Base-by-base conservation (phyloP, 805 yeast species). In the Metschnikowia henanensis region DNA sequence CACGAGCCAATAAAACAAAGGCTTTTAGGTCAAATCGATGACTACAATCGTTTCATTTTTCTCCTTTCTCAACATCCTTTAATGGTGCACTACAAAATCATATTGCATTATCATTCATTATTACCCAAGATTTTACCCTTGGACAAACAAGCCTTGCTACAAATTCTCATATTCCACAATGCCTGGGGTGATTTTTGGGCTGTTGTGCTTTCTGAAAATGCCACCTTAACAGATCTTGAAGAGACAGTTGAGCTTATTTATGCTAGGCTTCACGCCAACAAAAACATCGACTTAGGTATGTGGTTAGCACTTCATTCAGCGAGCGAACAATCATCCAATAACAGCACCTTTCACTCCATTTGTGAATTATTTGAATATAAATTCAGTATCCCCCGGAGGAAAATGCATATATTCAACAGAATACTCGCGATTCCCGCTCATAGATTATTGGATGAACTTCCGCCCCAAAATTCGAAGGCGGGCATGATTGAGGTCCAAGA, bases 141-240 rank as follows among this genome's bases (percentile, higher is more conserved):
- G 29, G 56, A 49, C 17, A 49, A 47, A 7, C 44, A 53, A 36
- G 52, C 56, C 20, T 45, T 65, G 6, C 45, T 65, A n/a, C 50
- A 55, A 23, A 40, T 66, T 21, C 51, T 71, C 19, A 45, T 62
- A n/a, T 66, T 53, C 38, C 72, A 69, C 50, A 56, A 58, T 35
- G 53, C 53, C 30, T 70, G 59, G 57, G 50, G 45, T 6, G 51
- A 49, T 12, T 57, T 65, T 37, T 71, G 75, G 75, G 45, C 47
- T 8, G 41, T 62, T 10, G 52, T 60, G 28, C 31, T 65, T 2
- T 56, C 54, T 22, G 59, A 60, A 12, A 52, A 59, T 9, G 52
- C 61, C 17, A 56, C 67, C 15, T 53, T 71, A 15, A 57, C 56
- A 16, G 76, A 70, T 39, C 50, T 70, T 18, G 75, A 70, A 43